Evolutionary conservation across 164 flowering plant genomes (phyloP).

Genomic region (Magnolia kwangsiensis): DNA sequence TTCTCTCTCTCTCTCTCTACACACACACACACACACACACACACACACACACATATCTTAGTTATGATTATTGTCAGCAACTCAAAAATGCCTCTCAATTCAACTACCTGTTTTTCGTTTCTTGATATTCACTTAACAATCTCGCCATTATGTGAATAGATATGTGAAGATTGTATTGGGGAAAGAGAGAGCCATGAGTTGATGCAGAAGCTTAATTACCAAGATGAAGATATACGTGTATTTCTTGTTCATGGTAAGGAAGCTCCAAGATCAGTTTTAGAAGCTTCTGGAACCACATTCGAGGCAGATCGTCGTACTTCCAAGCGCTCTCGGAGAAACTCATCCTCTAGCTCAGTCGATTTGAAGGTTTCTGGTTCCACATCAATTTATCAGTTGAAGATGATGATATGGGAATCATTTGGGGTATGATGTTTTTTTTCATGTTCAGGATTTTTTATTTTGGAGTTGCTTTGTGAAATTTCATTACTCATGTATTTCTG

Average conservation of each 20-base stretch:
- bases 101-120: background rate
- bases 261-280: slow-evolving; percentile 78
- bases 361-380: slow-evolving; percentile 88
- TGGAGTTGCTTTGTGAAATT: background rate
- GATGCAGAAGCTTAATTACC: slow-evolving; percentile 72
- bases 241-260: slow-evolving; percentile 80
- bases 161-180: slow-evolving; percentile 90
- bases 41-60: no score
- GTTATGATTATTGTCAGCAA: no score
- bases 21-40: no score
- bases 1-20: no score
- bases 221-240: slow-evolving; percentile 67
- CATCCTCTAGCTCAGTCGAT: slow-evolving; percentile 54
- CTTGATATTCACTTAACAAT: background rate
- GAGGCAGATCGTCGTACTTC: slow-evolving; percentile 83
- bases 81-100: background rate
- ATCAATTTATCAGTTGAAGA: slow-evolving; percentile 81
- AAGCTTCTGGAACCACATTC: slow-evolving; percentile 55
- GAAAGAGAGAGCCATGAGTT: slow-evolving; percentile 85
- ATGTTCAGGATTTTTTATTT: background rate
- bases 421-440: slow-evolving; percentile 61
- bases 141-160: slow-evolving; percentile 27
- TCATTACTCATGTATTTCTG: no score
- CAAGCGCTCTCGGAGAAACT: slow-evolving; percentile 76
- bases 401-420: slow-evolving; percentile 99